Percentiles rank a stretch among this genome's conserved stretches.
Evolutionary conservation across 495 filamentous ascomycete genomes (phyloP).

Genomic region (Astrocystis sublimbata): DNA sequence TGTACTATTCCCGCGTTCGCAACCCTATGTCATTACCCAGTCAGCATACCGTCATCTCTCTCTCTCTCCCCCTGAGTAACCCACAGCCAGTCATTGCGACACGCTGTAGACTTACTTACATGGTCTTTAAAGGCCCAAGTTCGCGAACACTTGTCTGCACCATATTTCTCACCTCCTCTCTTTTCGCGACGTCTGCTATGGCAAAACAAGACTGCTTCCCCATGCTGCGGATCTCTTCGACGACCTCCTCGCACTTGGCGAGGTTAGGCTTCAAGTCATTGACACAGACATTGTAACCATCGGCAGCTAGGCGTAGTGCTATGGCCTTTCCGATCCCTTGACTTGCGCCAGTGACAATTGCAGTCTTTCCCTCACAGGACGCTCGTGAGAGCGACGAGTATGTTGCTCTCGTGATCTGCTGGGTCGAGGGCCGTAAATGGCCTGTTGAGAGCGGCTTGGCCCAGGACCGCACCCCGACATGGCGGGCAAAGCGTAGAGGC

Average conservation of each 20-base stretch:
- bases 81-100: neutral
- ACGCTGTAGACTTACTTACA: slow-evolving; percentile 30
- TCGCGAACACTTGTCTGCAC: slow-evolving; percentile 45
- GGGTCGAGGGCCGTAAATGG: neutral
- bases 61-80: neutral
- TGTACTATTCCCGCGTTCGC: slow-evolving; percentile 63
- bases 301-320: slow-evolving; percentile 57
- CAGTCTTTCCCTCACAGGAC: slow-evolving; percentile 32
- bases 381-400: slow-evolving; percentile 7
- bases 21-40: slow-evolving; percentile 28
- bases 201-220: slow-evolving; percentile 46
- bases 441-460: neutral
- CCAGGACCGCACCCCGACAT: neutral
- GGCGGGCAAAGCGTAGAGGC: neutral
- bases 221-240: slow-evolving; percentile 50
- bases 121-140: slow-evolving; percentile 58
- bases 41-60: neutral
- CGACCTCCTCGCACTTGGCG: slow-evolving; percentile 46
- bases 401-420: neutral
- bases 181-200: slow-evolving; percentile 57
- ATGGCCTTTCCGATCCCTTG: slow-evolving; percentile 63
- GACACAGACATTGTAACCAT: slow-evolving; percentile 62
- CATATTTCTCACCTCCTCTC: slow-evolving; percentile 49
- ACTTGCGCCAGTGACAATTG: slow-evolving; percentile 60
- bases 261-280: slow-evolving; percentile 57